Evolutionary conservation across 768 basidiomycete species (phyloP).

Genomic region (Tremella fuciformis): DNA sequence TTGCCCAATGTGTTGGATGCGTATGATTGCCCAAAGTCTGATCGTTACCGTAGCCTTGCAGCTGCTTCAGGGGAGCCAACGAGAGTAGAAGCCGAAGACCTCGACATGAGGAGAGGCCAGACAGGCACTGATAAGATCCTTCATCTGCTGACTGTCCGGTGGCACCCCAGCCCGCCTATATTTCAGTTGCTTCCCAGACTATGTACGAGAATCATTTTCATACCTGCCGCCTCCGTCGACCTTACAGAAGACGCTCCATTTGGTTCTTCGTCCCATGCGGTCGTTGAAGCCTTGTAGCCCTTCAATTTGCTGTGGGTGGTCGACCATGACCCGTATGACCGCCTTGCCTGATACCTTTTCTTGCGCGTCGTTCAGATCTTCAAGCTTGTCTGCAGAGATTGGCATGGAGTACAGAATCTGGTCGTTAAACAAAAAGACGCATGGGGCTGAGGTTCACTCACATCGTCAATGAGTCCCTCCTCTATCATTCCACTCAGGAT

Average conservation of each 20-base stretch:
- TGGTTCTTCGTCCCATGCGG: conserved; percentile 50
- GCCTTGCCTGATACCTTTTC: conserved; percentile 62
- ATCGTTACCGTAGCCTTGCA: background rate
- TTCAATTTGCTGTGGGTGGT: conserved; percentile 69
- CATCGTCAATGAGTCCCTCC: conserved; percentile 74
- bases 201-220: conserved; percentile 1
- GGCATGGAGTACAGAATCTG: conserved; percentile 82
- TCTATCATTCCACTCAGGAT: conserved; percentile 65
- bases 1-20: conserved; percentile 67
- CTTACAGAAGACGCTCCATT: conserved; percentile 78
- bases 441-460: conserved; percentile 52
- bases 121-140: conserved; percentile 58
- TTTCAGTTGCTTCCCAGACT: background rate
- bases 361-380: conserved; percentile 64
- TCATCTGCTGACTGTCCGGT: conserved; percentile 60
- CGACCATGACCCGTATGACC: conserved; percentile 66
- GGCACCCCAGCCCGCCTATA: conserved; percentile 70
- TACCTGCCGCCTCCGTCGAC: conserved; percentile 75
- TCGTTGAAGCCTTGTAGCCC: conserved; percentile 60
- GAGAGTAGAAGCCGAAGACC: conserved; percentile 80
- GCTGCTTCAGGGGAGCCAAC: conserved; percentile 54
- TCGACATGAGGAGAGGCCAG: conserved; percentile 60
- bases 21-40: conserved; percentile 58
- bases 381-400: conserved; percentile 66
- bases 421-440: background rate